Conservation (phyloP, 345 rosid genomes). For the Dipteronia dyeriana region DNA sequence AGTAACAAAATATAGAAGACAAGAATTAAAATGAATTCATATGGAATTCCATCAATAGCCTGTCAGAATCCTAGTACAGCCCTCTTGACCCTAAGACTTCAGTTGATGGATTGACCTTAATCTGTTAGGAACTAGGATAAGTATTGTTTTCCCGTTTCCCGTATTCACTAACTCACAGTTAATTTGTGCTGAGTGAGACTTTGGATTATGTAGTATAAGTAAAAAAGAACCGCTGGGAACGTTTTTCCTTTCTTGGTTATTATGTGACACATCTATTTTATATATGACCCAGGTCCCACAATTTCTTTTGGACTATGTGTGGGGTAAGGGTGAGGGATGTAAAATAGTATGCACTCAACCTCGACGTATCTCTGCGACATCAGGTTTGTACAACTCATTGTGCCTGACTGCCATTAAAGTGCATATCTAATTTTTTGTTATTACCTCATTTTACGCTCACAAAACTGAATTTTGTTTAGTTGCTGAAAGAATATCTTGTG, state of each 20-base stretch:
- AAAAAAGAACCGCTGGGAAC: not conserved
- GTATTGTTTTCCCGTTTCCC: not conserved
- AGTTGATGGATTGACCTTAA: not conserved
- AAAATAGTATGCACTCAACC: slow-evolving; percentile 97
- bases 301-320: slow-evolving; percentile 76
- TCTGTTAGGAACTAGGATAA: not conserved
- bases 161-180: not conserved
- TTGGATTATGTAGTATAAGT: not conserved
- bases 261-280: slow-evolving; percentile 2
- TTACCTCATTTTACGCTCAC: not conserved
- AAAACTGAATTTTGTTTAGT: slow-evolving; percentile 41
- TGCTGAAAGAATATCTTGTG: slow-evolving; percentile 87
- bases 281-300: slow-evolving; percentile 74
- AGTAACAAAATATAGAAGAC: not conserved
- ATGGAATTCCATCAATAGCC: not conserved
- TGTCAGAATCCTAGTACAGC: not conserved
- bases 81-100: not conserved
- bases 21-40: not conserved
- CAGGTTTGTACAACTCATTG: slow-evolving; percentile 49
- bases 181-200: not conserved
- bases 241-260: slow-evolving; percentile 13
- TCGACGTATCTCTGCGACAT: slow-evolving; percentile 93
- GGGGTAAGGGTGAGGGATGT: slow-evolving; percentile 76
- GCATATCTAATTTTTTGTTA: slow-evolving; percentile 13
- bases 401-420: slow-evolving; percentile 19